phyloP scores from a whole-genome alignment of 805 yeast species.

The Pichia ethanolica region DNA sequence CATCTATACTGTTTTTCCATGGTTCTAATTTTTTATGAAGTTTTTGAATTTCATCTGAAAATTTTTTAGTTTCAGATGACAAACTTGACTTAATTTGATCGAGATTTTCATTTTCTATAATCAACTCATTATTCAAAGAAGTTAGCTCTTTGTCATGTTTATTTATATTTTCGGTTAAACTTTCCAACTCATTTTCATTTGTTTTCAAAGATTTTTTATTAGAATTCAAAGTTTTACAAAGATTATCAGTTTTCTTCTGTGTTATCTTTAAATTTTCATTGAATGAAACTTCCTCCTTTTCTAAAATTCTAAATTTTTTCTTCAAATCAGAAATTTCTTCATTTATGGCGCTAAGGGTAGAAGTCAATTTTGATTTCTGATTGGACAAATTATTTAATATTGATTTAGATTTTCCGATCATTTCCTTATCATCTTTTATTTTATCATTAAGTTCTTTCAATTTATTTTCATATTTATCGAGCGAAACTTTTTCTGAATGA shows the following conservation, averaged over 20 bases:
- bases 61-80: slow-evolving; percentile 64
- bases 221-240: slow-evolving; percentile 44
- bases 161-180: slow-evolving; percentile 36
- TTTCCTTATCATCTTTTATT: slow-evolving; percentile 3
- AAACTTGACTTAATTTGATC: slow-evolving; percentile 58
- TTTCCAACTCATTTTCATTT: slow-evolving; percentile 39
- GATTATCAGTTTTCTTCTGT: slow-evolving; percentile 48
- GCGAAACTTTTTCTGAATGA: slow-evolving; percentile 33
- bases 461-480: slow-evolving; percentile 29
- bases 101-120: slow-evolving; percentile 47
- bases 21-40: slow-evolving; percentile 71
- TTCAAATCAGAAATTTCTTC: slow-evolving; percentile 27
- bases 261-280: slow-evolving; percentile 74
- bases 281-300: slow-evolving; percentile 54
- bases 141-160: slow-evolving; percentile 39
- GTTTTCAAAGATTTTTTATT: slow-evolving; percentile 40
- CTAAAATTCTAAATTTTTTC: slow-evolving; percentile 35
- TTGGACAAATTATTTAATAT: slow-evolving; percentile 27
- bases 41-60: slow-evolving; percentile 56
- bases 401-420: slow-evolving; percentile 30
- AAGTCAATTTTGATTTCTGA: slow-evolving; percentile 22
- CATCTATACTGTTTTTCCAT: slow-evolving; percentile 63
- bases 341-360: slow-evolving; percentile 19
- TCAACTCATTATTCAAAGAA: slow-evolving; percentile 38
- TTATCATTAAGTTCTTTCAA: slow-evolving; percentile 4